Base-by-base conservation (phyloP, 768 basidiomycete genomes). In the Lactarius sp. region DNA sequence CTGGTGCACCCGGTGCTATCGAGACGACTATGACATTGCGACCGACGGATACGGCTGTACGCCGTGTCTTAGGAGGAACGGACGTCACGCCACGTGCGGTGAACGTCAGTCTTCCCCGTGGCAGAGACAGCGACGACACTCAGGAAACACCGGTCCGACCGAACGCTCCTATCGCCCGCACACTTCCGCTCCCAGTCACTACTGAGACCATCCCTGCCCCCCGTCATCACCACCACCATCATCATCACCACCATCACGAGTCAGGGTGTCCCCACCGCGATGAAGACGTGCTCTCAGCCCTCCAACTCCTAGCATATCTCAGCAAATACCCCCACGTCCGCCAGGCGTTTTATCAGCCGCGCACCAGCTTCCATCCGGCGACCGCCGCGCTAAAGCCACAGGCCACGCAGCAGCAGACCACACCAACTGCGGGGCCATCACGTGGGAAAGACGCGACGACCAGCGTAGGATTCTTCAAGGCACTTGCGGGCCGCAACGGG, bases 251-350 rank as follows among this genome's bases (percentile, higher is more conserved):
- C 56, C 73, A 78, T 64, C 70, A 76, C 47, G 73, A 74, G 52
- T 76, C 61, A 1, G 80, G 80, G 27, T 70, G 89, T 0, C 90
- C 89, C 0, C 97, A 95, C 75, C 83, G 92, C 33, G 94, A 98
- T 72, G 96, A 99, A 70, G 95, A 97, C 66, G 92, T 98, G 0
- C 78, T 98, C 2, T 83, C 95, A 9, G 85, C 88, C 20, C 77
- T 99, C 13, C 96, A 99, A 73, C 85, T 98, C 2, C 81, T 99
- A 1, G 97, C 97, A 3, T 98, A 99, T 72, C 80, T 98, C 18
- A 93, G 90, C 77, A 98, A 99, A 75, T 98, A 99, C 72, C 94
- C 97, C 0, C 96, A 98, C 73, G 96, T 98, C 4, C 81, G 97
- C 10, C 88, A 94, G 70, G 92, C 94, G 6, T 98, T 99, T 72